phyloP scores from a whole-genome alignment of 169 alveolate species.

The Cyclospora cayetanensis region DNA sequence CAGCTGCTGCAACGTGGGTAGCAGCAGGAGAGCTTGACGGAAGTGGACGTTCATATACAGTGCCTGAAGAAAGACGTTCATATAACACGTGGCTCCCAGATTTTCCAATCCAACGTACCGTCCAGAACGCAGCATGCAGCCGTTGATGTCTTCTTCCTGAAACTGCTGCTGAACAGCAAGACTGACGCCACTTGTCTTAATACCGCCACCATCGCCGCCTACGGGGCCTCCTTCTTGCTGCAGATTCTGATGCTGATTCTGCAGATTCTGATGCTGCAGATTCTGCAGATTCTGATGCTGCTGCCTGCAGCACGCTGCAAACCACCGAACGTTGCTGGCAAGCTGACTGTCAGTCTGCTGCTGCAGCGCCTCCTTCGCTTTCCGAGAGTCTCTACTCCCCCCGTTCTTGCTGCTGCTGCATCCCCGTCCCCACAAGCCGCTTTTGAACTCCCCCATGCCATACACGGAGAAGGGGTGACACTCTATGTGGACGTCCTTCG shows the following conservation, averaged over 20 bases:
- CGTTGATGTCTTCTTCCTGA: slow-evolving; percentile 8
- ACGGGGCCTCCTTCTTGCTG: background rate
- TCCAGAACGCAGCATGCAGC: slow-evolving; percentile 39
- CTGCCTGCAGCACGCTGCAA: slow-evolving; percentile 12
- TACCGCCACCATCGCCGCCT: background rate
- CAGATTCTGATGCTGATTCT: slow-evolving; percentile 15
- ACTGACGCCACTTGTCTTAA: background rate
- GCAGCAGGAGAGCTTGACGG: slow-evolving; percentile 70
- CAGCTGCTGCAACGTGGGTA: slow-evolving; percentile 67
- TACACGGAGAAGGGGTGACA: slow-evolving; percentile 48
- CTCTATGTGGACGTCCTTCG: slow-evolving; percentile 49
- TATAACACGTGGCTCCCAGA: slow-evolving; percentile 94
- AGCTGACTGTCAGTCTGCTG: slow-evolving; percentile 16
- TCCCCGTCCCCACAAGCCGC: slow-evolving; percentile 70
- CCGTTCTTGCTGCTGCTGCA: slow-evolving; percentile 39
- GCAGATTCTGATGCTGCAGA: slow-evolving; percentile 31
- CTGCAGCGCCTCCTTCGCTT: background rate
- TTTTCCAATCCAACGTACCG: slow-evolving; percentile 89
- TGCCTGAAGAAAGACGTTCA: slow-evolving; percentile 92
- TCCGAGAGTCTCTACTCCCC: slow-evolving; percentile 28
- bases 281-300: background rate
- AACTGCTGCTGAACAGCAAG: slow-evolving; percentile 32
- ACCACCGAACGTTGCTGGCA: slow-evolving; percentile 49
- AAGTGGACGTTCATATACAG: slow-evolving; percentile 85
- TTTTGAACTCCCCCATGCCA: slow-evolving; percentile 67